phyloP scores from a whole-genome alignment of 768 basidiomycete species.

The Brasilioporus rufonigricans region DNA sequence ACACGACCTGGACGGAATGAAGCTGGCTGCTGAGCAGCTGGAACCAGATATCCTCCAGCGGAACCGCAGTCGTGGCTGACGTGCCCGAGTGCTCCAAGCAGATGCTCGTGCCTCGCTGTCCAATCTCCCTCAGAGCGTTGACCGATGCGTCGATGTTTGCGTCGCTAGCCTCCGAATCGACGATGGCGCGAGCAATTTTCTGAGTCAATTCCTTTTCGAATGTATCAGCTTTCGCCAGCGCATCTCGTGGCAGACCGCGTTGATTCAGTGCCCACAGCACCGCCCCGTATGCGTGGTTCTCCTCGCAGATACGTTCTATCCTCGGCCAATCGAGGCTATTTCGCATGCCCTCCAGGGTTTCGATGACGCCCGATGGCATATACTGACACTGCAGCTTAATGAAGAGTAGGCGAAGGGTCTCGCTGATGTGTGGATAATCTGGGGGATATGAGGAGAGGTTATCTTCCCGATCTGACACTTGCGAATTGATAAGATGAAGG shows the following conservation, averaged over 20 bases:
- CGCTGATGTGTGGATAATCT: slow-evolving; percentile 48
- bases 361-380: slow-evolving; percentile 61
- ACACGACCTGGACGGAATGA: slow-evolving; percentile 69
- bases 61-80: slow-evolving; percentile 38
- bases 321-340: slow-evolving; percentile 55
- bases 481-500: slow-evolving; percentile 59
- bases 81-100: slow-evolving; percentile 66
- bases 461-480: slow-evolving; percentile 41
- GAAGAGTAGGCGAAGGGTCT: slow-evolving; percentile 56
- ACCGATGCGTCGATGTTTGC: slow-evolving; percentile 36
- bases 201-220: slow-evolving; percentile 54
- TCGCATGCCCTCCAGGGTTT: slow-evolving; percentile 51
- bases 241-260: slow-evolving; percentile 57
- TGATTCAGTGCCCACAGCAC: slow-evolving; percentile 79
- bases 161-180: slow-evolving; percentile 13
- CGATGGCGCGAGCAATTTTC: slow-evolving; percentile 40
- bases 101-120: slow-evolving; percentile 58
- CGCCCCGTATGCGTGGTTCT: slow-evolving; percentile 64
- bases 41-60: slow-evolving; percentile 88
- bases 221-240: slow-evolving; percentile 62
- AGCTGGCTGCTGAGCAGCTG: slow-evolving; percentile 80
- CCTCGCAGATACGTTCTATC: slow-evolving; percentile 64
- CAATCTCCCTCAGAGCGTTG: slow-evolving; percentile 55
- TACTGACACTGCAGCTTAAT: slow-evolving; percentile 71
- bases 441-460: slow-evolving; percentile 20